Evolutionary conservation across 2,329 filamentous ascomycete genomes (phyloP).

Genomic region (Diaporthe vaccinii): DNA sequence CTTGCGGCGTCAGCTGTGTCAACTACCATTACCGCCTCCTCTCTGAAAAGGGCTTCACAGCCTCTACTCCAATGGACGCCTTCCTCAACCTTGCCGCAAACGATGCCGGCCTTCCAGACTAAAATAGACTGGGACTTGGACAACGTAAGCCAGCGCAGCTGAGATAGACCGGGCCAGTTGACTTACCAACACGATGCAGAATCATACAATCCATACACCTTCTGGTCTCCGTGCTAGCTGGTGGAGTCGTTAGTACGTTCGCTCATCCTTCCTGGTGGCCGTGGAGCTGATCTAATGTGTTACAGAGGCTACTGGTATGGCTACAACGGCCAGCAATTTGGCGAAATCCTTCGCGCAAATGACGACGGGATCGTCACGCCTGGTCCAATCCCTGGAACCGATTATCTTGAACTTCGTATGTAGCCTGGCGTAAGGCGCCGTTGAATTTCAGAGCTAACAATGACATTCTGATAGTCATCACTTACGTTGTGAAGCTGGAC

Average conservation of each 20-base stretch:
- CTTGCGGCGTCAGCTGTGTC: not conserved
- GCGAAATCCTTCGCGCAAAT: not conserved
- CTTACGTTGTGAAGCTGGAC: not conserved
- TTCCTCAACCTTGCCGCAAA: not conserved
- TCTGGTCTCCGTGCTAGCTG: not conserved
- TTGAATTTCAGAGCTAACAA: fast-evolving
- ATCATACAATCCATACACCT: not conserved
- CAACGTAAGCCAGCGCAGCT: not conserved
- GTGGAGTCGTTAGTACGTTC: constrained; percentile 1
- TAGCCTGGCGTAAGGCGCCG: fast-evolving
- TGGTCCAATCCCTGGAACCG: not conserved
- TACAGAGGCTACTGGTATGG: constrained; percentile 1
- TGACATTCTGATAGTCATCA: not conserved
- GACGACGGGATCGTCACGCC: not conserved
- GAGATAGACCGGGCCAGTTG: no score
- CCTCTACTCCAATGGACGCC: constrained; percentile 2
- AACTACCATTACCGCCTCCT: not conserved
- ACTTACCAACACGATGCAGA: not conserved
- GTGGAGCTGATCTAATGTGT: not conserved
- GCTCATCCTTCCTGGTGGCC: not conserved
- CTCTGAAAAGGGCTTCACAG: not conserved
- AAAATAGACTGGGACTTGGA: not conserved
- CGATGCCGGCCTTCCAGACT: not conserved
- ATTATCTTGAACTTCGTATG: constrained; percentile 5
- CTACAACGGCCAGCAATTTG: not conserved